These are phyloP conservation scores for Tanacetum coccineum DNA, from an alignment of 129 eudicot genomes.

Conservation along the genomic window DNA sequence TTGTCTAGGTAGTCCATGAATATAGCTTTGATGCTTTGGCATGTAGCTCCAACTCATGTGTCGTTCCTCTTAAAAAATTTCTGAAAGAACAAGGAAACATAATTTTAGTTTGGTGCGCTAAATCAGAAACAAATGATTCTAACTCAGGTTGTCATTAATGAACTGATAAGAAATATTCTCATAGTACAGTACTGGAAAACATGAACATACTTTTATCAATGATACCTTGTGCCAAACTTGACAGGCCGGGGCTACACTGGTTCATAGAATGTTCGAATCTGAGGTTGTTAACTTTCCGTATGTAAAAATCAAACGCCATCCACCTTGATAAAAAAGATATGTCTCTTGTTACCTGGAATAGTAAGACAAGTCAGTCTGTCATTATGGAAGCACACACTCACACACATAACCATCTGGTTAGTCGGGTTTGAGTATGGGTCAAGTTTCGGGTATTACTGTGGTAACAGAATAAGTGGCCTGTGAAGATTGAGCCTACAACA, in stretches of 20 bases:
- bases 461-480: too few species aligned
- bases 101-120: not conserved
- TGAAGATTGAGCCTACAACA: too few species aligned
- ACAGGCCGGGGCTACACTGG: constrained; percentile 59
- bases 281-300: constrained; percentile 77
- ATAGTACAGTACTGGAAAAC: not conserved
- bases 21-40: constrained; percentile 39
- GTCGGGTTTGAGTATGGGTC: too few species aligned
- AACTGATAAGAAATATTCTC: not conserved
- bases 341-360: constrained; percentile 77
- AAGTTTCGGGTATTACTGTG: too few species aligned
- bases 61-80: constrained; percentile 47
- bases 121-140: too few species aligned
- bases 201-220: constrained; percentile 45
- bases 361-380: constrained; percentile 56
- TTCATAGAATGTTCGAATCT: constrained; percentile 91
- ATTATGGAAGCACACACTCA: too few species aligned
- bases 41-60: constrained; percentile 52
- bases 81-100: constrained; percentile 81
- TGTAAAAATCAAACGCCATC: constrained; percentile 95
- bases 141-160: too few species aligned
- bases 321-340: constrained; percentile 90
- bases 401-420: too few species aligned
- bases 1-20: constrained; percentile 59
- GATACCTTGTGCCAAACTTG: constrained; percentile 57